Percentiles rank a stretch among this genome's conserved stretches.
These are phyloP conservation scores for Melaleuca quinquenervia DNA, from an alignment of 345 rosid species.

Conservation along the genomic window DNA sequence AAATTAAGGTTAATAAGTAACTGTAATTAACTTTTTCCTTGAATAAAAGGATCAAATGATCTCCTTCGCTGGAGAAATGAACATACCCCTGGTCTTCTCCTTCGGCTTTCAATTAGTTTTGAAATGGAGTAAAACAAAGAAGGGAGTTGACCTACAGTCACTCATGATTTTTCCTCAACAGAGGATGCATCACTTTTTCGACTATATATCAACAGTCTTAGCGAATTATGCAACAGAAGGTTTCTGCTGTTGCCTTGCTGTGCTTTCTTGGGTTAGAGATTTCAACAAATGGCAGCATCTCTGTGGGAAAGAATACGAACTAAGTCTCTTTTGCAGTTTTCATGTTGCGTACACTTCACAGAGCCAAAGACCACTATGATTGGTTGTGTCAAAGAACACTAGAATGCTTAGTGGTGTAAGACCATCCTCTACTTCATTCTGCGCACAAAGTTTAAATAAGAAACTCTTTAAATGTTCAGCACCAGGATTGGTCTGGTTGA, in stretches of 20 bases:
- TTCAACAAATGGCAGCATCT: not conserved
- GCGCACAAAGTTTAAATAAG: not conserved
- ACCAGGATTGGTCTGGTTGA: not conserved
- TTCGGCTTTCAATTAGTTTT: not conserved
- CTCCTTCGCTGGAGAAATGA: not conserved
- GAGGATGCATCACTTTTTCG: not conserved
- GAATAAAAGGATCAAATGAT: not conserved
- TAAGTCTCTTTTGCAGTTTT: not conserved
- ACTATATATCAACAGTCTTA: not conserved
- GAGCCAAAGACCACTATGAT: not conserved
- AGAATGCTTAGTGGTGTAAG: not conserved
- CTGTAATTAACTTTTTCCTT: not conserved
- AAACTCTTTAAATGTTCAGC: not conserved
- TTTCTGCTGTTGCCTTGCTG: not conserved
- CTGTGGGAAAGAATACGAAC: not conserved
- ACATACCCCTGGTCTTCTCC: not conserved
- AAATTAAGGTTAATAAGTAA: not conserved
- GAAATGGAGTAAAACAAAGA: not conserved
- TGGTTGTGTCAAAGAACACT: not conserved
- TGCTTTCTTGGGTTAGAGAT: not conserved
- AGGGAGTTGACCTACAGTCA: not conserved
- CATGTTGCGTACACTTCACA: not conserved
- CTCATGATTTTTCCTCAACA: not conserved
- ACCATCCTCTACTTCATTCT: not conserved
- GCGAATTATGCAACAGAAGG: not conserved